Evolutionary conservation across 2,329 filamentous ascomycete species (phyloP).

Genomic region (Acrocalymma vagum): DNA sequence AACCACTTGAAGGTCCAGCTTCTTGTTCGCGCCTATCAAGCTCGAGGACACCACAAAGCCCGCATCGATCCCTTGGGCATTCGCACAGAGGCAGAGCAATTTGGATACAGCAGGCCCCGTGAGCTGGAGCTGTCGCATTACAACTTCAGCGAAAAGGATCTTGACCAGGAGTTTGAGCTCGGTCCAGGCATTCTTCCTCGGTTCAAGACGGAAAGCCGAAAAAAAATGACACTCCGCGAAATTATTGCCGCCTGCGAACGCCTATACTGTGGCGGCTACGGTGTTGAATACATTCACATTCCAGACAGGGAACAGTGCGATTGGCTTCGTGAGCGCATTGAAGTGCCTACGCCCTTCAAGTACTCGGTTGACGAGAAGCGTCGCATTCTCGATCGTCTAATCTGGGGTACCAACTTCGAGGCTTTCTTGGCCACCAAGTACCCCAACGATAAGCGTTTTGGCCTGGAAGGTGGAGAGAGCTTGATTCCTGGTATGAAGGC

Average conservation of each 20-base stretch:
- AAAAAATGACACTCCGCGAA: conserved; percentile 96
- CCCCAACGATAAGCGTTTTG: conserved; percentile 99
- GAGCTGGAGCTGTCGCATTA: conserved; percentile 95
- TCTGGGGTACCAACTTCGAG: conserved; percentile 99
- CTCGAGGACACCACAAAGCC: conserved; percentile 97
- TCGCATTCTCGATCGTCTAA: conserved; percentile 93
- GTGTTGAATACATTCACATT: conserved; percentile 98
- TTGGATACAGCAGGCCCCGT: conserved; percentile 87
- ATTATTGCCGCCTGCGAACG: conserved; percentile 93
- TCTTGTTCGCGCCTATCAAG: conserved; percentile 95
- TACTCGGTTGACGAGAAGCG: conserved; percentile 99
- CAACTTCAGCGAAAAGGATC: conserved; percentile 91
- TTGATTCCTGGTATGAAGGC: conserved; percentile 99
- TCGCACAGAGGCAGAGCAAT: conserved; percentile 82
- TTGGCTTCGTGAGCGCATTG: conserved; percentile 94
- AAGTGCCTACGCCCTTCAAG: conserved; percentile 94
- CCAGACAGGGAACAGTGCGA: conserved; percentile 97
- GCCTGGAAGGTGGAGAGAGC: conserved; percentile 95
- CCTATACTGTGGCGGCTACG: conserved; percentile 97
- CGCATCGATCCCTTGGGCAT: conserved; percentile 97
- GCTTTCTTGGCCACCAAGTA: conserved; percentile 95
- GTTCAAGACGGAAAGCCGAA: conserved; percentile 85
- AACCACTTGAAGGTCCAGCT: conserved; percentile 99
- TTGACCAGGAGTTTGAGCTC: conserved; percentile 89
- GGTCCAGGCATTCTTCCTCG: conserved; percentile 94